Percentiles rank a stretch among this genome's conserved stretches.
phyloP scores from a whole-genome alignment of 75 land plant genomes.

The Chamaecyparis obtusa region DNA sequence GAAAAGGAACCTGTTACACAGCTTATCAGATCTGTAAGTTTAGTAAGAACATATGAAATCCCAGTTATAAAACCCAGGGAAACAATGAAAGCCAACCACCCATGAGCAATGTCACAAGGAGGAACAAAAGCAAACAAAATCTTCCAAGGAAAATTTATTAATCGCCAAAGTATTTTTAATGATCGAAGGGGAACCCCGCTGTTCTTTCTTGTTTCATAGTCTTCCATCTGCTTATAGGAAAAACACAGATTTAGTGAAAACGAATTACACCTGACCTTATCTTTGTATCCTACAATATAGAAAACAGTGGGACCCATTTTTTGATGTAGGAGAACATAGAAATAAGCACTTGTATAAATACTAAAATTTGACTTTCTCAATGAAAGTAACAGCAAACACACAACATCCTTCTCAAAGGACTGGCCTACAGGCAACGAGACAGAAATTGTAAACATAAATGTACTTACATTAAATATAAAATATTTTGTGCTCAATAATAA shows the following conservation, averaged over 20 bases:
- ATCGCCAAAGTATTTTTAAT: constrained; percentile 44
- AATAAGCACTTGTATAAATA: background rate
- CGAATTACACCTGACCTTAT: background rate
- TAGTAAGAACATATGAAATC: constrained; percentile 67
- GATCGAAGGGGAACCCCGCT: constrained; percentile 13
- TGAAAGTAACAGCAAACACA: background rate
- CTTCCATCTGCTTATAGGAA: constrained; percentile 6
- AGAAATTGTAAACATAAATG: background rate
- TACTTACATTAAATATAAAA: too few species aligned
- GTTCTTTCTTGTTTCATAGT: constrained; percentile 28
- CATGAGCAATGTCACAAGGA: constrained; percentile 70
- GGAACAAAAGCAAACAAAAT: constrained; percentile 80
- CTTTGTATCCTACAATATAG: background rate
- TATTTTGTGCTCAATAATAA: background rate
- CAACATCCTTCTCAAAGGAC: background rate
- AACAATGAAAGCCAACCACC: constrained; percentile 78
- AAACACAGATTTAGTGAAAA: background rate
- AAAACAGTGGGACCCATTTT: background rate
- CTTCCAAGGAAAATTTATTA: constrained; percentile 63
- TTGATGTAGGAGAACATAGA: background rate
- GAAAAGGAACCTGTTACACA: constrained; percentile 70
- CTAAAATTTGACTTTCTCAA: background rate
- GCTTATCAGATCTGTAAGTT: constrained; percentile 74
- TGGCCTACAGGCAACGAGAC: background rate
- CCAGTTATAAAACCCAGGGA: constrained; percentile 75